Conservation (phyloP, 2,329 filamentous ascomycete species). For the Mariannaea sp. region DNA sequence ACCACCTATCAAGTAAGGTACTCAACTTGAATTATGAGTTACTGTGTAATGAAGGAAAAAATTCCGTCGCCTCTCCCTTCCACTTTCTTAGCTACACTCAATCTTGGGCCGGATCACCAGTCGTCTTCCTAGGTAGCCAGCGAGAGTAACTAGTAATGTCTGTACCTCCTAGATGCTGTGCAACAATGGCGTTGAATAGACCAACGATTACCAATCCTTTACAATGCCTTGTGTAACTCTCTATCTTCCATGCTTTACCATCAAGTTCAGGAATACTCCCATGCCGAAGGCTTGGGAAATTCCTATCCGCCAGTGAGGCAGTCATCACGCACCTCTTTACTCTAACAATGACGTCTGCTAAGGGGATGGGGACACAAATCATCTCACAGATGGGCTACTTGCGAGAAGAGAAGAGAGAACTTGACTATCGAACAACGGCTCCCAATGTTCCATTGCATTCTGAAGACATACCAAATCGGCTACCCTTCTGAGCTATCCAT, state of each 20-base stretch:
- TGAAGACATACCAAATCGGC: conserved; percentile 10
- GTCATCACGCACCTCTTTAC: neutral
- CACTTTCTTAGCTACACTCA: neutral
- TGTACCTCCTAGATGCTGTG: conserved; percentile 17
- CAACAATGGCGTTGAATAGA: conserved; percentile 24
- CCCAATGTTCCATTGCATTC: conserved; percentile 1
- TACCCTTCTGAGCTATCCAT: conserved; percentile 3
- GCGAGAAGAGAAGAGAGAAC: neutral
- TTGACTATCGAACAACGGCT: neutral
- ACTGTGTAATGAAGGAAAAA: too few species aligned
- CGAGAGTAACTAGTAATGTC: neutral
- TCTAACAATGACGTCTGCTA: conserved; percentile 1
- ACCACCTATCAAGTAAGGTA: too few species aligned
- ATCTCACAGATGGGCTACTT: conserved; percentile 6
- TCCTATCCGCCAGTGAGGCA: neutral
- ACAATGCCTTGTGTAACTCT: conserved; percentile 16
- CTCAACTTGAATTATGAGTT: too few species aligned
- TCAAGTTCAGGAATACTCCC: conserved; percentile 6
- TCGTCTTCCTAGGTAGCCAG: neutral
- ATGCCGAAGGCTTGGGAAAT: neutral
- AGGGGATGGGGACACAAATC: conserved; percentile 2
- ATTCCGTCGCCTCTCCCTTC: neutral
- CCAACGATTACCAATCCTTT: conserved; percentile 25
- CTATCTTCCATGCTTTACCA: conserved; percentile 4
- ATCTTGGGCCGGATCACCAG: neutral